phyloP scores from a whole-genome alignment of 768 basidiomycete genomes.

The Mycena epipterygia region DNA sequence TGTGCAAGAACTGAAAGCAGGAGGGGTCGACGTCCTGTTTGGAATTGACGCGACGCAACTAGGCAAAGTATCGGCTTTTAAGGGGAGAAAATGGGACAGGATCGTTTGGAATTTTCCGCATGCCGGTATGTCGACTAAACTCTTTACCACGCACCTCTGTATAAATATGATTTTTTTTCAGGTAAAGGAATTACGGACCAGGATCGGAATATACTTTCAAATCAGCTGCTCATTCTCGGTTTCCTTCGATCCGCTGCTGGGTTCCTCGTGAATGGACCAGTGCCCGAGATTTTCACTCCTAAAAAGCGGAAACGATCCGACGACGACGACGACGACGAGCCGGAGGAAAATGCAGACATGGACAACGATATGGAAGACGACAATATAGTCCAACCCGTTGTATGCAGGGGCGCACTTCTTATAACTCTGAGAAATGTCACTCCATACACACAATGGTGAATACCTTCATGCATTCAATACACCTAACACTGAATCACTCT shows the following conservation, averaged over 20 bases:
- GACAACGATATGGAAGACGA: slow-evolving; percentile 42
- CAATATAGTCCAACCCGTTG: slow-evolving; percentile 32
- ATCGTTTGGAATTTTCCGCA: slow-evolving; percentile 98
- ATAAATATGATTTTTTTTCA: slow-evolving; percentile 43
- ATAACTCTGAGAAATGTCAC: slow-evolving; percentile 88
- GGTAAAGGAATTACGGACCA: slow-evolving; percentile 94
- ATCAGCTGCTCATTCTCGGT: slow-evolving; percentile 85
- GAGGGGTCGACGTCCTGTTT: slow-evolving; percentile 82
- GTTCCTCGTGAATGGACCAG: slow-evolving; percentile 69
- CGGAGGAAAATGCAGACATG: slow-evolving; percentile 46
- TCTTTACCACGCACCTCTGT: neutral
- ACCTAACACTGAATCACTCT: neutral
- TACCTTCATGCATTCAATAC: neutral
- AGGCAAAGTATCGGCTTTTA: slow-evolving; percentile 69
- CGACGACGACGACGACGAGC: slow-evolving; percentile 56
- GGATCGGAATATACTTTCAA: slow-evolving; percentile 91
- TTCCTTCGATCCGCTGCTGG: slow-evolving; percentile 83
- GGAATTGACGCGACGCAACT: slow-evolving; percentile 87
- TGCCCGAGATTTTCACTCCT: slow-evolving; percentile 57
- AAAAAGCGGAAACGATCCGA: slow-evolving; percentile 61
- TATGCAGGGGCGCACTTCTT: slow-evolving; percentile 78
- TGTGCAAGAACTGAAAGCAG: slow-evolving; percentile 64
- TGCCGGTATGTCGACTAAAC: slow-evolving; percentile 68
- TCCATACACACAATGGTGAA: slow-evolving; percentile 90
- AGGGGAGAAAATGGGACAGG: slow-evolving; percentile 77